These are phyloP conservation scores for Brassica hybrid DNA, from an alignment of 441 rosid species.

Conservation along the genomic window DNA sequence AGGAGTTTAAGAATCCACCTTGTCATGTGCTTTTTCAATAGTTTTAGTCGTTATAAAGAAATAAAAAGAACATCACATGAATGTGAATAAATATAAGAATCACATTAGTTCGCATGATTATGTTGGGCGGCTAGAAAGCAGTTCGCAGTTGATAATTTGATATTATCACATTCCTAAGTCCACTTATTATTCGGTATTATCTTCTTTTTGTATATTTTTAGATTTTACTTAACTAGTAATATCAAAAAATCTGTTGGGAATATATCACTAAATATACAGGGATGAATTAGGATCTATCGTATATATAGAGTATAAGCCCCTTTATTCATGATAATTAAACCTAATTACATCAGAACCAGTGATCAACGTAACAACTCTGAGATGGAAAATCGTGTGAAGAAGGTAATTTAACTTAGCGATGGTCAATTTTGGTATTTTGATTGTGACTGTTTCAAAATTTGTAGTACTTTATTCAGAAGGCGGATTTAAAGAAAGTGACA, in stretches of 20 bases:
- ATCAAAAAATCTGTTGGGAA: background rate
- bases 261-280: background rate
- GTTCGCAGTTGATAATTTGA: background rate
- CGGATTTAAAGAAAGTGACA: conserved; percentile 19
- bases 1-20: conserved; percentile 42
- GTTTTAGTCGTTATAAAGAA: background rate
- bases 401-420: background rate
- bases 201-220: background rate
- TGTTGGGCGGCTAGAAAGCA: background rate
- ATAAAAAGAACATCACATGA: background rate
- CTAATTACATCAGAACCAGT: background rate
- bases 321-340: background rate
- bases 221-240: background rate
- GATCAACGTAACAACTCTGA: conserved; percentile 1
- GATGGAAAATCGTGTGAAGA: conserved; percentile 21
- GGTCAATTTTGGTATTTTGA: background rate
- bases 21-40: conserved; percentile 20
- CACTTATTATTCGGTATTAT: background rate
- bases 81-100: conserved; percentile 1
- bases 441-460: background rate
- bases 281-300: background rate
- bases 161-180: background rate
- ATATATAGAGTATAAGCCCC: background rate
- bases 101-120: background rate
- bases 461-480: background rate